Conservation (phyloP, 768 basidiomycete genomes). For the Leccinum uliginosum region DNA sequence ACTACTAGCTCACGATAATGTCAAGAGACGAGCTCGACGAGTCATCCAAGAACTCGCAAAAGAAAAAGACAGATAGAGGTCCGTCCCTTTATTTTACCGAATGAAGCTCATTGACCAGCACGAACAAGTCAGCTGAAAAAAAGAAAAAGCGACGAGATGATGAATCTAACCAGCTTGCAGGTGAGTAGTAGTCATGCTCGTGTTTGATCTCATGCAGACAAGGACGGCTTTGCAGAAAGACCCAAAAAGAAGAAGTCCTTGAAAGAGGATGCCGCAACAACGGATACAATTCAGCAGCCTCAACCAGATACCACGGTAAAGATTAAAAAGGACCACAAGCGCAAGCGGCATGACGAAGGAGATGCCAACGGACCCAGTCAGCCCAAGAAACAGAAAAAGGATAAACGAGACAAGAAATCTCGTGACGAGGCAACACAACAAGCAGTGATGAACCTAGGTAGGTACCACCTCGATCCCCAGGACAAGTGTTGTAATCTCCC, state of each 20-base stretch:
- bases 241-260: constrained; percentile 8
- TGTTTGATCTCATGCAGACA: not conserved
- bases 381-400: not conserved
- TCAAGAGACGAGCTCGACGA: not conserved
- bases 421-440: not conserved
- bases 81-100: not conserved
- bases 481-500: not conserved
- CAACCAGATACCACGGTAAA: not conserved
- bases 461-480: not conserved
- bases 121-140: constrained; percentile 19
- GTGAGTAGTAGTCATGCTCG: not conserved
- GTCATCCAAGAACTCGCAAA: not conserved
- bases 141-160: constrained; percentile 33
- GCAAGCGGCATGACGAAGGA: not conserved
- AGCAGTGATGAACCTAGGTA: constrained; percentile 1
- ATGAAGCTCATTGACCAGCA: constrained; percentile 5
- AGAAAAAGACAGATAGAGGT: constrained; percentile 20
- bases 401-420: not conserved
- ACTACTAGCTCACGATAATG: not conserved
- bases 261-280: not conserved
- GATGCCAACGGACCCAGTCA: not conserved
- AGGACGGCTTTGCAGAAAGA: constrained; percentile 3
- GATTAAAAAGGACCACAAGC: not conserved
- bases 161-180: not conserved
- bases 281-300: not conserved